Conservation (phyloP, 2,329 filamentous ascomycete species). For the Aphanoascus verrucosus region DNA sequence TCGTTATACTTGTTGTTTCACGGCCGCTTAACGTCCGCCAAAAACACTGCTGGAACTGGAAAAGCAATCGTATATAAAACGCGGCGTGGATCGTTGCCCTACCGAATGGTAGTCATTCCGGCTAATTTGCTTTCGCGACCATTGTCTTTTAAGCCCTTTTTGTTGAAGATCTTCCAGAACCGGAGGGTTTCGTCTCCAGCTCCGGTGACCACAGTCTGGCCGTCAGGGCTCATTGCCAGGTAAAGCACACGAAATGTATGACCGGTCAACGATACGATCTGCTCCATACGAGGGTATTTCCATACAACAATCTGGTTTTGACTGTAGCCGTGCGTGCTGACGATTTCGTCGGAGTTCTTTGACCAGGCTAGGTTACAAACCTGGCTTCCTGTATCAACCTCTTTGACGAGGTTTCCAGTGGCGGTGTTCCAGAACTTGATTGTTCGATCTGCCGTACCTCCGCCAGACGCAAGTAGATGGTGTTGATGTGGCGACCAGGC, state of each 20-base stretch:
- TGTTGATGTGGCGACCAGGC: slow-evolving; percentile 96
- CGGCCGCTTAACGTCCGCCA: background rate
- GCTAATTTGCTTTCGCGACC: slow-evolving; percentile 57
- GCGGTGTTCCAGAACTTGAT: slow-evolving; percentile 98
- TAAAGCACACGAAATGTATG: slow-evolving; percentile 96
- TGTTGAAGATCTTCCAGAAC: slow-evolving; percentile 94
- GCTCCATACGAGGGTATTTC: slow-evolving; percentile 98
- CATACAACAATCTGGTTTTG: slow-evolving; percentile 98
- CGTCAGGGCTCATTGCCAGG: slow-evolving; percentile 93
- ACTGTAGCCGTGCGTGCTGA: slow-evolving; percentile 91
- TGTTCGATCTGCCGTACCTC: slow-evolving; percentile 85
- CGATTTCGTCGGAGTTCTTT: slow-evolving; percentile 94
- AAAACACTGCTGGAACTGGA: background rate
- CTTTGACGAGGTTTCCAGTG: slow-evolving; percentile 67
- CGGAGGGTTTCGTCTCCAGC: slow-evolving; percentile 91
- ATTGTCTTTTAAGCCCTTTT: slow-evolving; percentile 58
- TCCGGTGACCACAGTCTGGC: slow-evolving; percentile 84
- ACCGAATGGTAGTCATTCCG: slow-evolving; percentile 75
- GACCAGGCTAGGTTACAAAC: slow-evolving; percentile 98
- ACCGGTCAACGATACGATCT: slow-evolving; percentile 87
- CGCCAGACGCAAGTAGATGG: slow-evolving; percentile 85
- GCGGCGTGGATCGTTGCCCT: background rate
- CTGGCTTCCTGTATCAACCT: slow-evolving; percentile 92
- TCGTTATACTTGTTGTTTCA: background rate
- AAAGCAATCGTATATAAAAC: background rate